Conservation (phyloP, 768 basidiomycete genomes). For the Russula earlei region DNA sequence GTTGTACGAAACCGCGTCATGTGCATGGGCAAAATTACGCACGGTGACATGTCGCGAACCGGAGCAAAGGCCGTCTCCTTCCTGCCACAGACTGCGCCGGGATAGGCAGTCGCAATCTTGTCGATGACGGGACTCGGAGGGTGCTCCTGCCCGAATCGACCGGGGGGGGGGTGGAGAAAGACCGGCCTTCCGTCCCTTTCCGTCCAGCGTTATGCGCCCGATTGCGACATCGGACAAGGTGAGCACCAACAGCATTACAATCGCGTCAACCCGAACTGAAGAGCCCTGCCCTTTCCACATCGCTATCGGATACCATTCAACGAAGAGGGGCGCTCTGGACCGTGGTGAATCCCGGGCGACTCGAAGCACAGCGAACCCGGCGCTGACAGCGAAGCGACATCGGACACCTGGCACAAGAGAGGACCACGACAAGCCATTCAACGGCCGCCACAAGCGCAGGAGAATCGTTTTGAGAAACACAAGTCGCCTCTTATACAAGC, state of each 20-base stretch:
- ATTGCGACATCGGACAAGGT: conserved; percentile 17
- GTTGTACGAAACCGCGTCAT: conserved; percentile 2
- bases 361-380: conserved; percentile 21
- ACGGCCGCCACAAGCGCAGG: conserved; percentile 29
- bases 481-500: neutral
- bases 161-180: conserved; percentile 39
- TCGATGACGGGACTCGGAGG: conserved; percentile 39
- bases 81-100: conserved; percentile 41
- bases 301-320: neutral
- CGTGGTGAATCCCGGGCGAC: neutral
- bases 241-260: conserved; percentile 22
- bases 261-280: conserved; percentile 13
- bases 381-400: conserved; percentile 26
- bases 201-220: conserved; percentile 37
- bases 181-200: conserved; percentile 41
- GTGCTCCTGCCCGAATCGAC: conserved; percentile 45
- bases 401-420: conserved; percentile 41
- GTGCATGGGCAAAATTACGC: neutral
- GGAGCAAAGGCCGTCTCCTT: conserved; percentile 50
- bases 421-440: conserved; percentile 33
- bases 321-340: neutral
- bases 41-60: too few relatives aligned
- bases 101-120: conserved; percentile 39
- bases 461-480: conserved; percentile 15
- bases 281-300: conserved; percentile 14